Conservation (phyloP, 2,329 filamentous ascomycete species). For the Plenodomus biglobosus region DNA sequence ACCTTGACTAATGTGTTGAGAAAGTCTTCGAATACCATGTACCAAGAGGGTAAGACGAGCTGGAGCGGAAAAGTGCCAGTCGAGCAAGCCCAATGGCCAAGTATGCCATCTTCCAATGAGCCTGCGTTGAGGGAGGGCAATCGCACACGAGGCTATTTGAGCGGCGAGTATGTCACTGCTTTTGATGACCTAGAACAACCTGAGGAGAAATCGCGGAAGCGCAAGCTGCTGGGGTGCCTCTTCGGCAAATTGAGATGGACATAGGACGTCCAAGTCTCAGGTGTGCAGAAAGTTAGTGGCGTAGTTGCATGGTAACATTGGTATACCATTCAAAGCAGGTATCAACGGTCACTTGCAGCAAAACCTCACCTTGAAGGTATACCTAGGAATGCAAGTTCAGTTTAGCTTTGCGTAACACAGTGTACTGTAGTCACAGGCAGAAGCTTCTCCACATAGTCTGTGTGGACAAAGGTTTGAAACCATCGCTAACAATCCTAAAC, state of each 20-base stretch:
- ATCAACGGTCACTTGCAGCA: too few species aligned
- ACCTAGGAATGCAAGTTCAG: too few species aligned
- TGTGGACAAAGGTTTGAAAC: too few species aligned
- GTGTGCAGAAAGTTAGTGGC: neutral
- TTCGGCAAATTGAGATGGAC: neutral
- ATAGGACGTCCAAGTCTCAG: neutral
- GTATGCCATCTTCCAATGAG: neutral
- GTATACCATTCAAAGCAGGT: too few species aligned
- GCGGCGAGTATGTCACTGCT: neutral
- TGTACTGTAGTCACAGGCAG: too few species aligned
- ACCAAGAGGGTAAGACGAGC: too few species aligned
- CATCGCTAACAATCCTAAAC: too few species aligned
- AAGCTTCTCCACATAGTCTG: too few species aligned
- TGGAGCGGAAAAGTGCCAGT: neutral
- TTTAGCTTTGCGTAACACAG: too few species aligned
- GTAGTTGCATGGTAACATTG: neutral
- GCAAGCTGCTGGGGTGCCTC: neutral
- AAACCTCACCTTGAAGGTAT: too few species aligned
- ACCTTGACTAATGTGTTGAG: too few species aligned
- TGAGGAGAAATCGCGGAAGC: neutral
- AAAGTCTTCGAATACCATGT: neutral
- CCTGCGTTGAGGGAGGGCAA: neutral
- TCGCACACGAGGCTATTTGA: neutral
- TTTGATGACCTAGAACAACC: neutral
- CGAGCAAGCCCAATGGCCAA: neutral